Evolutionary conservation across 2,329 filamentous ascomycete genomes (phyloP).

Genomic region (Fusarium citri): DNA sequence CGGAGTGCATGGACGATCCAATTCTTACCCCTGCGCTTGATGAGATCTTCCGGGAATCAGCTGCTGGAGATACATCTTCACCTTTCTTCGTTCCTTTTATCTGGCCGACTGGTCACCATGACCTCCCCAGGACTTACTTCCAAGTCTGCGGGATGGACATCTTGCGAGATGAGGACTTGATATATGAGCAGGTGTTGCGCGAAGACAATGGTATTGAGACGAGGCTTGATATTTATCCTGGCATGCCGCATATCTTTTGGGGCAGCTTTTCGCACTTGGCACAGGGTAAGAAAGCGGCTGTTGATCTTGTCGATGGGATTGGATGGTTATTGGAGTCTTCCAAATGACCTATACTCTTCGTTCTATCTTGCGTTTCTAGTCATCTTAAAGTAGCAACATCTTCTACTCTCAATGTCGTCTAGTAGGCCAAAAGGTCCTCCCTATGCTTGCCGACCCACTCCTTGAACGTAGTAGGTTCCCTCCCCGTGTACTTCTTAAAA

Average conservation of each 20-base stretch:
- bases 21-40: neutral
- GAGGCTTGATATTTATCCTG: neutral
- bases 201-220: neutral
- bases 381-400: too few relatives aligned
- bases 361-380: too few relatives aligned
- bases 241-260: constrained; percentile 10
- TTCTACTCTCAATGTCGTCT: accelerated
- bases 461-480: constrained; percentile 2
- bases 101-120: neutral
- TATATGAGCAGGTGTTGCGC: neutral
- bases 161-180: neutral
- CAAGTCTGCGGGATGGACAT: constrained; percentile 10
- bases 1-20: neutral
- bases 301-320: neutral
- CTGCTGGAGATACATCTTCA: neutral
- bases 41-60: neutral
- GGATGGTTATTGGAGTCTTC: neutral
- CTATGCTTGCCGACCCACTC: constrained; percentile 12
- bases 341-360: too few relatives aligned
- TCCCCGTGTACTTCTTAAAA: constrained; percentile 19
- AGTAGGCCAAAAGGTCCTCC: constrained; percentile 1
- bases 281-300: neutral
- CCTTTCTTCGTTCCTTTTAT: neutral
- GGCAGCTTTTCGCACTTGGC: neutral
- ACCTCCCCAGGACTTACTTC: neutral